phyloP scores from a whole-genome alignment of 1,139 yeast genomes.

The Yarrowia galli region DNA sequence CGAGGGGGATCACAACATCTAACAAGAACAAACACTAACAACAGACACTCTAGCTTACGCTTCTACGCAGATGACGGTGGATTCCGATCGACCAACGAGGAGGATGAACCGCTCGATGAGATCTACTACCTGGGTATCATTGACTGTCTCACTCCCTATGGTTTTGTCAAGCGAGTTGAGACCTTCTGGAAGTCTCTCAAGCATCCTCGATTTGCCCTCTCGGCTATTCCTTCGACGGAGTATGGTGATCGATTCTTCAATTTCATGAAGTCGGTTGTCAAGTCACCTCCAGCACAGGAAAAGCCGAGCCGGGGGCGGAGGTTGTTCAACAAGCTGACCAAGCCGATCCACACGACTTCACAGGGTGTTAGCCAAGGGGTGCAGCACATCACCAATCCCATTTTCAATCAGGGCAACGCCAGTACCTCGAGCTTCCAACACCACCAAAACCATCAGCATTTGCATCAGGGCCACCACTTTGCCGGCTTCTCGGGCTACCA shows the following conservation, averaged over 20 bases:
- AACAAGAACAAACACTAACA: constrained; percentile 10
- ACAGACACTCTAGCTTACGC: constrained; percentile 52
- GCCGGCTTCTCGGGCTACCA: constrained; percentile 36
- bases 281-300: constrained; percentile 28
- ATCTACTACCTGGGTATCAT: constrained; percentile 93
- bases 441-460: constrained; percentile 33
- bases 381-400: constrained; percentile 18
- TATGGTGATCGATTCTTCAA: constrained; percentile 85
- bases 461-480: constrained; percentile 34
- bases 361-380: constrained; percentile 26
- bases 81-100: constrained; percentile 72
- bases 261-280: constrained; percentile 57
- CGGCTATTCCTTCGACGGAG: constrained; percentile 89
- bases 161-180: constrained; percentile 76
- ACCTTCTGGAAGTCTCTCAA: constrained; percentile 83
- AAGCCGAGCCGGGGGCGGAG: constrained; percentile 25
- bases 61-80: constrained; percentile 91
- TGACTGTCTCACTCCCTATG: constrained; percentile 90
- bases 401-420: constrained; percentile 26
- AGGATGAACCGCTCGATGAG: constrained; percentile 67
- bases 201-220: constrained; percentile 72
- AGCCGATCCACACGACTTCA: constrained; percentile 12
- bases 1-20: neutral
- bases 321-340: constrained; percentile 28
- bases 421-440: constrained; percentile 23